phyloP scores from a whole-genome alignment of 192 early-diverging fungal genomes.

The Coemansia sp. region DNA sequence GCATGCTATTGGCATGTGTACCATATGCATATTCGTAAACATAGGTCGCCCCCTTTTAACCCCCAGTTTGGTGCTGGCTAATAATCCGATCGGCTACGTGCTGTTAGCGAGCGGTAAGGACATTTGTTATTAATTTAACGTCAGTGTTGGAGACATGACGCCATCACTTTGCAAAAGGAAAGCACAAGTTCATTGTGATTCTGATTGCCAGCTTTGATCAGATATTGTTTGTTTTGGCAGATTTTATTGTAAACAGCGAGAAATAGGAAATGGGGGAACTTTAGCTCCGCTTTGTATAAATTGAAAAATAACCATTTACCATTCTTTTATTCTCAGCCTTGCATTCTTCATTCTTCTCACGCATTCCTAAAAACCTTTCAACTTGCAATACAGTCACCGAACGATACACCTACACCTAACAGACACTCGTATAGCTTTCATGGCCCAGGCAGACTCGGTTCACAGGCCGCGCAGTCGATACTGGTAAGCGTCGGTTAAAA shows the following conservation, averaged over 20 bases:
- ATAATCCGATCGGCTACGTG: too few species aligned
- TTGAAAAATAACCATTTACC: background rate
- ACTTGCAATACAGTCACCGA: background rate
- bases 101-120: too few species aligned
- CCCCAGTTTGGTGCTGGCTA: too few species aligned
- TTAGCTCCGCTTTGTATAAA: background rate
- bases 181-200: too few species aligned
- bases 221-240: too few species aligned
- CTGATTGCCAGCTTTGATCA: too few species aligned
- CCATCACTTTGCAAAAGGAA: too few species aligned
- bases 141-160: too few species aligned
- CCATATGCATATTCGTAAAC: slow-evolving; percentile 3
- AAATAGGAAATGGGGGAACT: background rate
- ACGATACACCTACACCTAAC: background rate
- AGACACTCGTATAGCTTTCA: background rate
- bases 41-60: too few species aligned
- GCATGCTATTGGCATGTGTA: background rate
- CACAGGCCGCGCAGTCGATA: background rate
- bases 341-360: background rate
- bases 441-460: background rate
- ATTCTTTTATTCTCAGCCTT: background rate
- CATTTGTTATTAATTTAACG: too few species aligned
- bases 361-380: background rate
- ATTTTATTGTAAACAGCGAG: background rate
- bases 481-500: background rate